These are phyloP conservation scores for Cokeromyces recurvatus DNA, from an alignment of 371 early-diverging fungal genomes.

Conservation along the genomic window DNA sequence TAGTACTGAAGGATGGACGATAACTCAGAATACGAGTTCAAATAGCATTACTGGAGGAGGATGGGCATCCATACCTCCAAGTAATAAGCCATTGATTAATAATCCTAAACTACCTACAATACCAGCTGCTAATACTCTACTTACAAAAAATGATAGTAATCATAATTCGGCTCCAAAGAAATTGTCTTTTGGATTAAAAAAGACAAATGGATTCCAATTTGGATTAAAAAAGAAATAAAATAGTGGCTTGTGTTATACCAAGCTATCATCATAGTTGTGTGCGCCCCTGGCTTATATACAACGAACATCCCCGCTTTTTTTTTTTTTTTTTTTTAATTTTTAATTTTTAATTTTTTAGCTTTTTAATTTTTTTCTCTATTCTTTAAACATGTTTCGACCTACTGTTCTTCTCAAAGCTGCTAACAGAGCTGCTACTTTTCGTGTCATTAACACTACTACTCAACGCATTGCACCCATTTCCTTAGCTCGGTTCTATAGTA, in stretches of 20 bases:
- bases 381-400: slow-evolving; percentile 34
- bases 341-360: slow-evolving; percentile 1
- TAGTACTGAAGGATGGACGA: too few species aligned
- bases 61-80: neutral
- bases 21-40: neutral
- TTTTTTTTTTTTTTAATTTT: neutral
- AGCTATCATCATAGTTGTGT: neutral
- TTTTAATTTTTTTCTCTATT: neutral
- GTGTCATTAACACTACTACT: slow-evolving; percentile 9
- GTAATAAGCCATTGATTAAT: too few species aligned
- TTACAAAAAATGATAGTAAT: neutral
- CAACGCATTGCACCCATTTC: slow-evolving; percentile 29
- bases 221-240: slow-evolving; percentile 28
- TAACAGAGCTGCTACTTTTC: slow-evolving; percentile 39
- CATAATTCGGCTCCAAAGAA: slow-evolving; percentile 7
- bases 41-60: neutral
- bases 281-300: neutral
- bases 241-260: neutral
- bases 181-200: slow-evolving; percentile 28
- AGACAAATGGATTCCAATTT: slow-evolving; percentile 28
- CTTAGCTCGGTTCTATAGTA: slow-evolving; percentile 55
- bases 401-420: slow-evolving; percentile 51
- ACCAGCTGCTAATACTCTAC: too few species aligned
- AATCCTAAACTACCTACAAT: too few species aligned
- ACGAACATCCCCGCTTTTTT: slow-evolving; percentile 9